These are phyloP conservation scores for Benincasa hispida DNA, from an alignment of 306 rosid species.

Conservation along the genomic window DNA sequence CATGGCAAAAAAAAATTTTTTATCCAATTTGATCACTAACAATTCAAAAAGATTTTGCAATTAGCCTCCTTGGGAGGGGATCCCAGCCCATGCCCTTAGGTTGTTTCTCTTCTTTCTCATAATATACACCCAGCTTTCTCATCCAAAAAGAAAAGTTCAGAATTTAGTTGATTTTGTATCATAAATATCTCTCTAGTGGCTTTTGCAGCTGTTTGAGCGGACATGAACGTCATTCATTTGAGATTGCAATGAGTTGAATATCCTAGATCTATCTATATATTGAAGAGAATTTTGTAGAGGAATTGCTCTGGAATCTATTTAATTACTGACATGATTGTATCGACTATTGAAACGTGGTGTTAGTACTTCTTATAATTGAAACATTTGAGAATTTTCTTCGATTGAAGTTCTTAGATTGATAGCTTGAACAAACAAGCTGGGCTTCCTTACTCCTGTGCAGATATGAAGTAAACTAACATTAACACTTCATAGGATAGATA, in stretches of 20 bases:
- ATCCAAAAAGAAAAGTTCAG: not conserved
- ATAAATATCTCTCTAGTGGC: not conserved
- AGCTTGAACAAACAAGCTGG: not conserved
- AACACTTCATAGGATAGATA: constrained; percentile 2
- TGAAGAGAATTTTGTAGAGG: not conserved
- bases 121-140: not conserved
- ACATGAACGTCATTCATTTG: not conserved
- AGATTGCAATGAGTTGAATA: not conserved
- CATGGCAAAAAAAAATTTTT: not conserved
- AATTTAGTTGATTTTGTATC: not conserved
- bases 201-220: not conserved
- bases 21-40: not conserved
- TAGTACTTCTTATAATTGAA: not conserved
- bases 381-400: not conserved
- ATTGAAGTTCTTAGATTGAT: not conserved
- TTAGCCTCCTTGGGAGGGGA: not conserved
- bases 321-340: not conserved
- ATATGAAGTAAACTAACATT: not conserved
- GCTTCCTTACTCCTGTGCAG: too few relatives aligned
- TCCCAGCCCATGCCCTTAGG: not conserved
- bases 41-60: not conserved
- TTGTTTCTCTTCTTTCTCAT: not conserved
- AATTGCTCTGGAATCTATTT: not conserved
- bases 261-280: not conserved
- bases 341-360: not conserved